Conservation (phyloP, 2,329 filamentous ascomycete genomes). For the Parastagonospora nodorum region DNA sequence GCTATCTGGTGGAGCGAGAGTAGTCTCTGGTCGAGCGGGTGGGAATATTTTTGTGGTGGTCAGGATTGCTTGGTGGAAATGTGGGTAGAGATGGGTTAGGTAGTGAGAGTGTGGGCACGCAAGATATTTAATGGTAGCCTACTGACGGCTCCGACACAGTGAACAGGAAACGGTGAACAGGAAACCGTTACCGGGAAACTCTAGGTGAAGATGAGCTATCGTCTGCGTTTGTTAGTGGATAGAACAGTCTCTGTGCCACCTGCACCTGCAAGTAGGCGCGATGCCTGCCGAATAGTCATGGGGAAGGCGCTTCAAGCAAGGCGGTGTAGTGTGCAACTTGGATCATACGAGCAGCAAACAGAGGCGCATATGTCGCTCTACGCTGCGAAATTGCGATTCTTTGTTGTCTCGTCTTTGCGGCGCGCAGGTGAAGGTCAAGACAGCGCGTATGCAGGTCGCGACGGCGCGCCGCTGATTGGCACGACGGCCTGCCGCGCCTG, state of each 20-base stretch:
- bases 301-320: constrained; percentile 8
- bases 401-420: constrained; percentile 9
- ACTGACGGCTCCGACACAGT: not conserved
- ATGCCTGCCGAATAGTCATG: constrained; percentile 9
- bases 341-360: constrained; percentile 9
- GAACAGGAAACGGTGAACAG: not conserved
- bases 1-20: too few relatives aligned
- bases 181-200: constrained; percentile 5
- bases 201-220: constrained; percentile 15
- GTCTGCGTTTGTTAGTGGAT: constrained; percentile 7
- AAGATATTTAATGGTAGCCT: too few relatives aligned
- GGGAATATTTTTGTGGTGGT: not conserved
- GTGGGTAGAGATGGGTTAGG: not conserved
- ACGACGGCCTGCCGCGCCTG: not conserved
- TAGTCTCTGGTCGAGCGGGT: too few relatives aligned
- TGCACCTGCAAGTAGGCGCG: constrained; percentile 11
- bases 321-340: constrained; percentile 13
- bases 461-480: constrained; percentile 11
- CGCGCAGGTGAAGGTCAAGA: constrained; percentile 5
- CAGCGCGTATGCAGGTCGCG: not conserved
- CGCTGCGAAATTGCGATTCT: constrained; percentile 8
- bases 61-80: not conserved
- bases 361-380: constrained; percentile 6
- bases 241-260: constrained; percentile 17
- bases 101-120: too few relatives aligned